Percentiles rank a stretch among this genome's conserved stretches.
These are phyloP conservation scores for Microdochium paspali DNA, from an alignment of 2,329 filamentous ascomycete species.

Conservation along the genomic window DNA sequence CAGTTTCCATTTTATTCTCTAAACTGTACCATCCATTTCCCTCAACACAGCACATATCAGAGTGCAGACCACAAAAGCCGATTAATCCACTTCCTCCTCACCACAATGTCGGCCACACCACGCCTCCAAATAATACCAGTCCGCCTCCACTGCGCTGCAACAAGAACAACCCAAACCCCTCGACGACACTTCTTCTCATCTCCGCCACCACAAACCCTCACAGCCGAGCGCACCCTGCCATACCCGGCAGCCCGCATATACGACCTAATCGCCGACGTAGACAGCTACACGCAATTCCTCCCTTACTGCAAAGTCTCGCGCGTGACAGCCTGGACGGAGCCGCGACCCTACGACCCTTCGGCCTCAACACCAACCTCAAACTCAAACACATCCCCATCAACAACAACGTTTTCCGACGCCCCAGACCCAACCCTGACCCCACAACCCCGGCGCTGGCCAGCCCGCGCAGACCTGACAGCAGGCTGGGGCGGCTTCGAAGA, in stretches of 20 bases:
- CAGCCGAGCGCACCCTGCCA: conserved; percentile 65
- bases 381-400: conserved; percentile 22
- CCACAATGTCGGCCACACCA: neutral
- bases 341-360: conserved; percentile 11
- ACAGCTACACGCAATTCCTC: conserved; percentile 78
- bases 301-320: conserved; percentile 75
- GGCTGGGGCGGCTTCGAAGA: conserved; percentile 82
- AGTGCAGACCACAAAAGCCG: neutral
- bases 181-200: conserved; percentile 1
- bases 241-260: conserved; percentile 67
- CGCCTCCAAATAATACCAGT: neutral
- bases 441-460: conserved; percentile 49
- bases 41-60: neutral
- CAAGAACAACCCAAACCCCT: neutral
- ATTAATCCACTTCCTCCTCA: neutral
- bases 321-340: conserved; percentile 64
- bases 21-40: no score
- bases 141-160: neutral
- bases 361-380: neutral
- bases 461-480: conserved; percentile 68
- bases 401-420: conserved; percentile 5
- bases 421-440: conserved; percentile 3
- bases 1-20: neutral
- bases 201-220: conserved; percentile 49
- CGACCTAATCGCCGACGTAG: conserved; percentile 78